A percentile compares a stretch with the other conserved stretches of the same genome.
Conservation (phyloP, 345 rosid species). For the Ricinus communis region DNA sequence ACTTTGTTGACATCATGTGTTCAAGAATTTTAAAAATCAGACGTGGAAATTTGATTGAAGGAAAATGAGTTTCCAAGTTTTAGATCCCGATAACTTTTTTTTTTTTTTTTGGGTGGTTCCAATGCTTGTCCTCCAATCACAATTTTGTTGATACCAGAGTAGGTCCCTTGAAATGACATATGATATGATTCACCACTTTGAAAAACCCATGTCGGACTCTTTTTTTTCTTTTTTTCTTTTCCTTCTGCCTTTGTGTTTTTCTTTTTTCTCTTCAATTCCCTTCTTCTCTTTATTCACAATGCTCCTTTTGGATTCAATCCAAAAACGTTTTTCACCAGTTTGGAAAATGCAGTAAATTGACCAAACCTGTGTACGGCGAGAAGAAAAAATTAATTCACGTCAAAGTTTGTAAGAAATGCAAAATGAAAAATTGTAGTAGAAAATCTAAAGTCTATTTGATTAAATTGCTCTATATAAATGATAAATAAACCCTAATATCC, state of each 20-base stretch:
- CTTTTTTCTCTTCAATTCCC: too few relatives aligned
- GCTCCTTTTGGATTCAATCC: neutral
- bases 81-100: neutral
- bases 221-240: neutral
- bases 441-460: too few relatives aligned
- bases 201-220: neutral
- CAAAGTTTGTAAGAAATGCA: too few relatives aligned
- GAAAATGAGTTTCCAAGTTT: neutral
- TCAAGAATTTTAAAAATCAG: neutral
- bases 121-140: neutral
- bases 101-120: neutral
- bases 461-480: too few relatives aligned
- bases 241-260: neutral
- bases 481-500: too few relatives aligned
- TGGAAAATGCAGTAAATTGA: too few relatives aligned
- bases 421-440: too few relatives aligned
- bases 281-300: too few relatives aligned
- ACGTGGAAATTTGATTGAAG: neutral
- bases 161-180: constrained; percentile 4
- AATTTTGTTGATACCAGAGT: neutral
- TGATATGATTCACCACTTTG: neutral
- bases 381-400: too few relatives aligned
- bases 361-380: too few relatives aligned
- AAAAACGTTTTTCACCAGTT: neutral
- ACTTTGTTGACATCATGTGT: neutral